phyloP scores from a whole-genome alignment of 2,329 filamentous ascomycete species.

The Ophiostoma sp. region DNA sequence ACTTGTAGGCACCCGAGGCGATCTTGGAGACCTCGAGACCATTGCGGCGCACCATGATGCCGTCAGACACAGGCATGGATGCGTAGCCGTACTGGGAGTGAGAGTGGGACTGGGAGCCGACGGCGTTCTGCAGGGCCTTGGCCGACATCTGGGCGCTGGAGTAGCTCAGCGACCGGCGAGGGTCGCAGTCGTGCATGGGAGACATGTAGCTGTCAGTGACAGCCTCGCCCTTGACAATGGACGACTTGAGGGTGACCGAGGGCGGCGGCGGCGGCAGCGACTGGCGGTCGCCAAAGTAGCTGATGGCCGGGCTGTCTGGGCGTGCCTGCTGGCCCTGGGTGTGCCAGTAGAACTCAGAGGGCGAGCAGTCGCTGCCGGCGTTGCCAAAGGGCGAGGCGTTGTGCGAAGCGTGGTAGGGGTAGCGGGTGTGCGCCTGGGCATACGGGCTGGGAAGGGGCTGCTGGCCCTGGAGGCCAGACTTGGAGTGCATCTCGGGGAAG shows the following conservation, averaged over 20 bases:
- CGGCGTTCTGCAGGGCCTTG: conserved; percentile 20
- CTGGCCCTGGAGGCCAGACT: conserved; percentile 14
- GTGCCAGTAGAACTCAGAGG: conserved; percentile 25
- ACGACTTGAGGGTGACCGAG: conserved; percentile 25
- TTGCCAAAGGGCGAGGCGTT: conserved; percentile 18
- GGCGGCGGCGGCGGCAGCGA: conserved; percentile 24
- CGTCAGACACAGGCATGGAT: not conserved
- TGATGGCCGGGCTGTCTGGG: conserved; percentile 24
- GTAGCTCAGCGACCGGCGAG: conserved; percentile 18
- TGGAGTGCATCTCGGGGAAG: conserved; percentile 20
- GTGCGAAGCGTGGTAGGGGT: conserved; percentile 10
- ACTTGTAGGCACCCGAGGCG: conserved; percentile 35
- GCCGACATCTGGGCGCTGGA: conserved; percentile 20
- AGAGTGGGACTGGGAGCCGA: conserved; percentile 14
- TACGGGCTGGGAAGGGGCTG: conserved; percentile 18
- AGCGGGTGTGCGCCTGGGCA: not conserved
- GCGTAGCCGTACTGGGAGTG: conserved; percentile 6
- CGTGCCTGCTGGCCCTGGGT: conserved; percentile 12
- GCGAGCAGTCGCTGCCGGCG: conserved; percentile 22
- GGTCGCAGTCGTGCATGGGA: conserved; percentile 12
- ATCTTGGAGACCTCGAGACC: conserved; percentile 28
- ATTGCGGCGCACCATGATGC: conserved; percentile 24
- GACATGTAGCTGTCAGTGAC: conserved; percentile 12
- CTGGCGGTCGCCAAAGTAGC: conserved; percentile 30
- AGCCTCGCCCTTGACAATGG: conserved; percentile 20